phyloP scores from a whole-genome alignment of 192 early-diverging fungal species.

The Gorgonomyces haynaldii region DNA sequence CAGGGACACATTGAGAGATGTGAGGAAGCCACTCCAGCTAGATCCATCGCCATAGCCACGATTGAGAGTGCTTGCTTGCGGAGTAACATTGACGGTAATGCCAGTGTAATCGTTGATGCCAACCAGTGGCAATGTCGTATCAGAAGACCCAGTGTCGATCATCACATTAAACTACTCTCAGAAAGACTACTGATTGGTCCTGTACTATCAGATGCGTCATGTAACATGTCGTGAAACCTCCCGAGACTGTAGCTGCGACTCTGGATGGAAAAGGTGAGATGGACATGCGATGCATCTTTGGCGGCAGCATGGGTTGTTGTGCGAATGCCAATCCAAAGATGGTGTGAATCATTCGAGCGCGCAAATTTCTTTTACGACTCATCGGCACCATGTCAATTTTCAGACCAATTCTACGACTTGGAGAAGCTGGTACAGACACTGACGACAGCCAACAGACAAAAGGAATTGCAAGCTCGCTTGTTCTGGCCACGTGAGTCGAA shows the following conservation, averaged over 20 bases:
- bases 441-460: not conserved
- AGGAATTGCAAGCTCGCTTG: constrained; percentile 3
- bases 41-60: not conserved
- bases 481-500: constrained; percentile 1
- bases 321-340: no score
- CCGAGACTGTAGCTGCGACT: no score
- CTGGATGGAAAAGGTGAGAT: no score
- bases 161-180: not conserved
- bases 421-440: not conserved
- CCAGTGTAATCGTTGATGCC: constrained; percentile 1
- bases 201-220: no score
- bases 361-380: no score
- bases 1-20: no score
- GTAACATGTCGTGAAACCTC: not conserved
- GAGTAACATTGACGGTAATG: not conserved
- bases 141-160: constrained; percentile 7
- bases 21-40: not conserved
- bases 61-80: no score
- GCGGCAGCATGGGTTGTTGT: no score
- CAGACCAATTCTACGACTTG: constrained; percentile 3
- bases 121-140: not conserved
- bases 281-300: no score
- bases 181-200: no score
- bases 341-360: no score
- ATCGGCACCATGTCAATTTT: constrained; percentile 5